These are phyloP conservation scores for Pseudocercospora macadamiae DNA, from an alignment of 2,329 filamentous ascomycete species.

Conservation along the genomic window DNA sequence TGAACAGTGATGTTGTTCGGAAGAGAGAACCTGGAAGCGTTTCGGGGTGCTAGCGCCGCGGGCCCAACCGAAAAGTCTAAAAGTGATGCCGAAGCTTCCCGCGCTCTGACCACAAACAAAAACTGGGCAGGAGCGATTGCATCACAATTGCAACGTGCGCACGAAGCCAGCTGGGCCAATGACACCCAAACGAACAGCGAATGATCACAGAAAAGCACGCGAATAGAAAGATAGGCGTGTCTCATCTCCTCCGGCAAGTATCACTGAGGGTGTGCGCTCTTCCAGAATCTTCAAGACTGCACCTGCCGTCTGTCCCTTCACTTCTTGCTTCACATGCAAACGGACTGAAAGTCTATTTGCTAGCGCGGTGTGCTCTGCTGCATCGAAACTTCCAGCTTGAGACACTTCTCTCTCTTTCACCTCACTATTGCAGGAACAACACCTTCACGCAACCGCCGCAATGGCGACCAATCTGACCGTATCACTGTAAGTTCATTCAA, in stretches of 20 bases:
- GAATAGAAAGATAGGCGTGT: not conserved
- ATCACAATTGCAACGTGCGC: constrained; percentile 7
- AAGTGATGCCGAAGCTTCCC: not conserved
- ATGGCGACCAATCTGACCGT: constrained; percentile 37
- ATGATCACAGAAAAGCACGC: not conserved
- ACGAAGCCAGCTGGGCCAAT: not conserved
- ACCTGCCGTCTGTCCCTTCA: not conserved
- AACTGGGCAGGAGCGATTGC: constrained; percentile 12
- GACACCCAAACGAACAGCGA: not conserved
- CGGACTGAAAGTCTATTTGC: not conserved
- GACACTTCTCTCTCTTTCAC: constrained; percentile 4
- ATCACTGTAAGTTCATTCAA: constrained; percentile 36
- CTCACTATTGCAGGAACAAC: not conserved
- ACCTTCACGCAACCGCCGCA: not conserved
- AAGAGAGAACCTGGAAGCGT: not conserved
- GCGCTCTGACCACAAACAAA: constrained; percentile 6
- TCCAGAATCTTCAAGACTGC: constrained; percentile 5
- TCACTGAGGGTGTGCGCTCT: not conserved
- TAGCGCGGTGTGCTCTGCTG: not conserved
- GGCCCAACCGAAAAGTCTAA: not conserved
- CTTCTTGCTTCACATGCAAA: constrained; percentile 10
- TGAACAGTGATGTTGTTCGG: not conserved
- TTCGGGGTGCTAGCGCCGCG: too few species aligned
- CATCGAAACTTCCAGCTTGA: constrained; percentile 8
- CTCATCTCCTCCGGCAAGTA: not conserved